These are phyloP conservation scores for Cyberlindnera galapagoensis DNA, from an alignment of 805 yeast species.

Conservation along the genomic window DNA sequence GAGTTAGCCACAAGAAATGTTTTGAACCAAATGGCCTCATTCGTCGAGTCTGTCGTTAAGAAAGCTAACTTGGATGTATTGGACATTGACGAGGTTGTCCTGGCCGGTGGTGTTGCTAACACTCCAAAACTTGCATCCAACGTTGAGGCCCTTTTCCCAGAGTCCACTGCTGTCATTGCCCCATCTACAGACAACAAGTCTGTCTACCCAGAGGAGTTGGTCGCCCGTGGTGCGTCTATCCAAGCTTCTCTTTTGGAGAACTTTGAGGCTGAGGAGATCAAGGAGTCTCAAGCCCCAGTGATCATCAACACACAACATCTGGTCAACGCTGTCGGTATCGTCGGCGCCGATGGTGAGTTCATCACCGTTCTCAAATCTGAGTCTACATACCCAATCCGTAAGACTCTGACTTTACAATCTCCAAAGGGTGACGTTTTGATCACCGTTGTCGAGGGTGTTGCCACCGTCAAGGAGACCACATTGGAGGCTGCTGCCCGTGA, in stretches of 20 bases:
- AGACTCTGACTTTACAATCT: slow-evolving; percentile 57
- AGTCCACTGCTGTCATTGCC: slow-evolving; percentile 63
- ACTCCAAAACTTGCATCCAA: slow-evolving; percentile 85
- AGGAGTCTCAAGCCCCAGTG: slow-evolving; percentile 75
- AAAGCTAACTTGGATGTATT: slow-evolving; percentile 82
- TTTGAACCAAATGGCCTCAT: slow-evolving; percentile 66
- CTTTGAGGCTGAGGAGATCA: slow-evolving; percentile 77
- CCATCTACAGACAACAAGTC: slow-evolving; percentile 77
- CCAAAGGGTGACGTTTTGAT: slow-evolving; percentile 56
- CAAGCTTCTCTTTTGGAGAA: slow-evolving; percentile 83
- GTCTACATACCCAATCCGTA: slow-evolving; percentile 88
- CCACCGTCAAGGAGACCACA: slow-evolving; percentile 75
- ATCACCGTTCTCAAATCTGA: slow-evolving; percentile 70
- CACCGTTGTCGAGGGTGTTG: slow-evolving; percentile 79
- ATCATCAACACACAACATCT: slow-evolving; percentile 87
- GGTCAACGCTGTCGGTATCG: slow-evolving; percentile 76
- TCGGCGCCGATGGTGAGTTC: slow-evolving; percentile 66
- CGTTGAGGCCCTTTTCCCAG: slow-evolving; percentile 73
- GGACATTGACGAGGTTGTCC: slow-evolving; percentile 85
- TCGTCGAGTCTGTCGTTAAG: slow-evolving; percentile 64
- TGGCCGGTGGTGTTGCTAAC: slow-evolving; percentile 91
- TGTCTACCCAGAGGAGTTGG: slow-evolving; percentile 79
- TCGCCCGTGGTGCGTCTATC: slow-evolving; percentile 92
- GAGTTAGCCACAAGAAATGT: slow-evolving; percentile 82
- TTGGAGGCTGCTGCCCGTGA: slow-evolving; percentile 57